These are phyloP conservation scores for Rhodotorula paludigena DNA, from an alignment of 768 basidiomycete genomes.

Conservation along the genomic window DNA sequence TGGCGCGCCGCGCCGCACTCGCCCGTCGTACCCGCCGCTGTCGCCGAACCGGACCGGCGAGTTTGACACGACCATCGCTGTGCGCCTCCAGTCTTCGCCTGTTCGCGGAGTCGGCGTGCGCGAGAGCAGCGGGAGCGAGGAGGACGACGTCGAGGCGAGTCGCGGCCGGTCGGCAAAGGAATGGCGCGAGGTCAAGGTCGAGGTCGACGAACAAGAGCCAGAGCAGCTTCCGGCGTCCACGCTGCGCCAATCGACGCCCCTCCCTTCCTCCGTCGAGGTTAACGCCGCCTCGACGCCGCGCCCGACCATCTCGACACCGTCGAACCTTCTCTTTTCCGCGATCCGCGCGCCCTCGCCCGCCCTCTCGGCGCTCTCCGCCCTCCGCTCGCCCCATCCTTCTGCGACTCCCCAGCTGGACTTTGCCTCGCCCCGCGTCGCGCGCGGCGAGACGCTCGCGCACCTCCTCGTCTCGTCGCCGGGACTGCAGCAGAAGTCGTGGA, in stretches of 20 bases:
- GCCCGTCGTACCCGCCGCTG: constrained; percentile 13
- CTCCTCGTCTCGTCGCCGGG: background rate
- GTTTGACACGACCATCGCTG: constrained; percentile 1
- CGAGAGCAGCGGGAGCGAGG: background rate
- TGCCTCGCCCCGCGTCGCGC: constrained; percentile 14
- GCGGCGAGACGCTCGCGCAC: background rate
- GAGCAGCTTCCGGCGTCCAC: background rate
- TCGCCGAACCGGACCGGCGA: constrained; percentile 20
- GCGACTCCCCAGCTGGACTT: background rate
- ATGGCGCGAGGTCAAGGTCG: background rate
- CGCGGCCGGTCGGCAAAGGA: background rate
- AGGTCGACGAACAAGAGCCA: background rate
- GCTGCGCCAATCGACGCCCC: background rate
- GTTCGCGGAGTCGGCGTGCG: background rate
- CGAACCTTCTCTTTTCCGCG: background rate
- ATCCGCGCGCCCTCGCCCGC: constrained; percentile 1
- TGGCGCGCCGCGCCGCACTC: constrained; percentile 6
- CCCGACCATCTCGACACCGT: background rate
- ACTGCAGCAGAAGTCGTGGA: constrained; percentile 9
- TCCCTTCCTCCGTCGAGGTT: background rate
- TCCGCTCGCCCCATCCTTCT: background rate
- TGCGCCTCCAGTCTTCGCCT: background rate
- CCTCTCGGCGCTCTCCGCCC: background rate
- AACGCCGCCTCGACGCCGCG: background rate
- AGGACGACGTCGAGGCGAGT: background rate